Conservation (phyloP, 2,329 filamentous ascomycete species). For the Paecilomyces dactylethromorphus region DNA sequence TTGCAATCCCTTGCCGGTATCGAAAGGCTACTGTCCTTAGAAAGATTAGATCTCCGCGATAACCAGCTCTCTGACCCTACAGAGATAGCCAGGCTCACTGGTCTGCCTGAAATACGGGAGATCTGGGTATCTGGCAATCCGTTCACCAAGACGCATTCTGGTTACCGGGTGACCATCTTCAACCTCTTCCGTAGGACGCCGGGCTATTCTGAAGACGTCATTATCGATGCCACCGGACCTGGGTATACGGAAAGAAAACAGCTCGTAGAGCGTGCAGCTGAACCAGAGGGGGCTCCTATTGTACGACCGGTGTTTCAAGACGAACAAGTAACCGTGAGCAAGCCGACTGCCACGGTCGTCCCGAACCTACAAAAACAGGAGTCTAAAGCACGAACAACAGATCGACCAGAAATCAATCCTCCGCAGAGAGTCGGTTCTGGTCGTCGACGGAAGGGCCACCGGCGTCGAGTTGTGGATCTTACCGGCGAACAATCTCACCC, state of each 20-base stretch:
- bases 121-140: conserved; percentile 91
- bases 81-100: conserved; percentile 81
- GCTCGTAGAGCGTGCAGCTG: conserved; percentile 72
- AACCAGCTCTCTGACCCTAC: conserved; percentile 86
- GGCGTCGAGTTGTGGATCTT: conserved; percentile 53
- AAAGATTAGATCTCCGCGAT: conserved; percentile 84
- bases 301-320: conserved; percentile 63
- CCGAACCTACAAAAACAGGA: conserved; percentile 4
- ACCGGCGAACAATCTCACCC: conserved; percentile 37
- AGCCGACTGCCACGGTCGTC: conserved; percentile 41
- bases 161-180: conserved; percentile 86
- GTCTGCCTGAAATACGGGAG: conserved; percentile 84
- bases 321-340: conserved; percentile 60
- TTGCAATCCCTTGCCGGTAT: conserved; percentile 82
- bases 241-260: conserved; percentile 80
- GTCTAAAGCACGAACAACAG: conserved; percentile 6
- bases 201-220: conserved; percentile 82
- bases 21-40: conserved; percentile 79
- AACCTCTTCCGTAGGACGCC: conserved; percentile 88
- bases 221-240: conserved; percentile 78
- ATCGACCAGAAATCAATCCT: conserved; percentile 8
- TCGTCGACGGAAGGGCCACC: conserved; percentile 44
- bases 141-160: conserved; percentile 78
- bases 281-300: conserved; percentile 69
- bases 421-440: conserved; percentile 22